Conservation (phyloP, 73 alveolate genomes). For the Chromera velia region DNA sequence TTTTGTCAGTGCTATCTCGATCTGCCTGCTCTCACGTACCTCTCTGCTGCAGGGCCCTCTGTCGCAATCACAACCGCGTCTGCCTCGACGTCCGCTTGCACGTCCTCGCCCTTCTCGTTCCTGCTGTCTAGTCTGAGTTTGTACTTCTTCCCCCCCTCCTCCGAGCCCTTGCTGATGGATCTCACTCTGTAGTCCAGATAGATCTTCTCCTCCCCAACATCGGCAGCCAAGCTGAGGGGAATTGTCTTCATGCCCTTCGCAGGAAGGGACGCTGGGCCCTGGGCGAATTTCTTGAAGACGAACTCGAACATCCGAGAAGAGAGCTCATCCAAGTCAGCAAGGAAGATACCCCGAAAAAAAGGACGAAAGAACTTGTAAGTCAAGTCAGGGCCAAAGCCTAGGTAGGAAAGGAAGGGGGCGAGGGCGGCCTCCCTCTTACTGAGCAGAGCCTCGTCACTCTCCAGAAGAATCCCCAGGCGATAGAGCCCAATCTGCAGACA, state of each 20-base stretch:
- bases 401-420: neutral
- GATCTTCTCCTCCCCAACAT: too few relatives aligned
- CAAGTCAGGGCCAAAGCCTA: neutral
- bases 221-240: too few relatives aligned
- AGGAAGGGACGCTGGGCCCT: neutral
- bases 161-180: too few relatives aligned
- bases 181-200: too few relatives aligned
- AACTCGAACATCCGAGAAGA: neutral
- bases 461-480: neutral
- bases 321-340: neutral
- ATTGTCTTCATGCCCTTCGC: neutral
- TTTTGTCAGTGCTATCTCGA: too few relatives aligned
- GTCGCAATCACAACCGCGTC: too few relatives aligned
- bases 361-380: neutral
- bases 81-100: too few relatives aligned
- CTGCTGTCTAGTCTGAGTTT: too few relatives aligned
- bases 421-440: neutral
- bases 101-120: too few relatives aligned
- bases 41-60: too few relatives aligned
- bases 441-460: neutral
- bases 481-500: neutral
- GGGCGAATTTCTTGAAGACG: neutral
- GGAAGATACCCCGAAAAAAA: neutral
- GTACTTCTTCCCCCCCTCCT: too few relatives aligned
- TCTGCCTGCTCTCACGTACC: too few relatives aligned